Percentiles rank a stretch among this genome's conserved stretches.
Evolutionary conservation across 768 basidiomycete genomes (phyloP).

Genomic region (Macrocybe gigantea): DNA sequence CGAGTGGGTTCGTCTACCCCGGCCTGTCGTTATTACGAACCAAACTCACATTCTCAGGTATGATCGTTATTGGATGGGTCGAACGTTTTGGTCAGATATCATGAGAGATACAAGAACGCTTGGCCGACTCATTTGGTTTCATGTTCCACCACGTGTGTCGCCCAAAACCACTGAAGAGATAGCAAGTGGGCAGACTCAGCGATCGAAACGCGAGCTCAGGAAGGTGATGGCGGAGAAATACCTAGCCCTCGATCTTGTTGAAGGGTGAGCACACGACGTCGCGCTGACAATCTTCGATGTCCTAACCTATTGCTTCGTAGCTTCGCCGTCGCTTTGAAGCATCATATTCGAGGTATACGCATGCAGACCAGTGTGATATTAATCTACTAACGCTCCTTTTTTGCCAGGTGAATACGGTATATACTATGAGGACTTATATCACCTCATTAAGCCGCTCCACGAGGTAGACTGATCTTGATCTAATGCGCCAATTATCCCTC

Average conservation of each 20-base stretch:
- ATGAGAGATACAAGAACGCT: slow-evolving; percentile 44
- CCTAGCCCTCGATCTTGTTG: slow-evolving; percentile 51
- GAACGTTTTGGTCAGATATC: slow-evolving; percentile 51
- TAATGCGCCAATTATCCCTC: not conserved
- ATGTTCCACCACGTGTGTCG: slow-evolving; percentile 45
- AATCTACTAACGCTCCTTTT: not conserved
- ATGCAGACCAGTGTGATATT: not conserved
- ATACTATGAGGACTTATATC: slow-evolving; percentile 59
- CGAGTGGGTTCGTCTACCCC: slow-evolving; percentile 40
- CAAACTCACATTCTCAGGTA: slow-evolving; percentile 29
- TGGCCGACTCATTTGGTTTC: slow-evolving; percentile 55
- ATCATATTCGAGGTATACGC: slow-evolving; percentile 47
- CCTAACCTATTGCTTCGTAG: slow-evolving; percentile 18
- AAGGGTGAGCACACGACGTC: slow-evolving; percentile 34
- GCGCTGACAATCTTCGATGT: not conserved
- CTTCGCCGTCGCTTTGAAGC: slow-evolving; percentile 53
- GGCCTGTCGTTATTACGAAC: not conserved
- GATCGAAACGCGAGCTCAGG: slow-evolving; percentile 34
- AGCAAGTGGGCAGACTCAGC: slow-evolving; percentile 19
- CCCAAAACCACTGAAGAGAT: slow-evolving; percentile 34
- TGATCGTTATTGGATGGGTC: slow-evolving; percentile 59
- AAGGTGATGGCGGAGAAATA: slow-evolving; percentile 58
- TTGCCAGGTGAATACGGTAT: slow-evolving; percentile 48
- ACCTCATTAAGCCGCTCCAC: slow-evolving; percentile 50
- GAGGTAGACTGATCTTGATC: slow-evolving; percentile 26